phyloP scores from a whole-genome alignment of 345 rosid genomes.

The Physaria fendleri region DNA sequence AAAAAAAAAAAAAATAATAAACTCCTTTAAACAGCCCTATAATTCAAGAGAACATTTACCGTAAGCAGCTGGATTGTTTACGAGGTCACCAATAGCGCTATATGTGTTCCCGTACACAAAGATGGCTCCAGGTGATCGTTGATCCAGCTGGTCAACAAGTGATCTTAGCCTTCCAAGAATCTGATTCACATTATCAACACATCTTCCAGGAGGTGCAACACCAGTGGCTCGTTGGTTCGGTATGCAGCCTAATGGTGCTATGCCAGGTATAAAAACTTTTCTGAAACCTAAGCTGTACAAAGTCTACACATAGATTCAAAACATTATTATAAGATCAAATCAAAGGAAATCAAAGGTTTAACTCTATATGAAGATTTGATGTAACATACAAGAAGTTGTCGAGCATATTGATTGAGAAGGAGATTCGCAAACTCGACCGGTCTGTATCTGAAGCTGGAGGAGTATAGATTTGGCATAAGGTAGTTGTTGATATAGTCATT shows the following conservation, averaged over 20 bases:
- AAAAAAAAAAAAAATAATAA: too few species aligned
- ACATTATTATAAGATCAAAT: neutral
- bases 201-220: slow-evolving; percentile 45
- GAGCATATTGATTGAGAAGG: slow-evolving; percentile 54
- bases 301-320: slow-evolving; percentile 34
- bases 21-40: too few species aligned
- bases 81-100: slow-evolving; percentile 55
- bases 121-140: slow-evolving; percentile 44
- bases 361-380: neutral
- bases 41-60: slow-evolving; percentile 41
- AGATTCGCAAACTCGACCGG: slow-evolving; percentile 54
- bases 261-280: slow-evolving; percentile 53
- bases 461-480: slow-evolving; percentile 62
- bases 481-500: slow-evolving; percentile 95
- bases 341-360: too few species aligned
- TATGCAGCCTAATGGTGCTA: slow-evolving; percentile 80
- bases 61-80: slow-evolving; percentile 47
- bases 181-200: slow-evolving; percentile 63
- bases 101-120: slow-evolving; percentile 59
- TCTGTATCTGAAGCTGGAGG: slow-evolving; percentile 48
- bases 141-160: slow-evolving; percentile 57
- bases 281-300: slow-evolving; percentile 66
- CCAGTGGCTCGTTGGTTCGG: slow-evolving; percentile 59
- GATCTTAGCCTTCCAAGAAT: slow-evolving; percentile 59
- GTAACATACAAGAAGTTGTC: slow-evolving; percentile 48